phyloP scores from a whole-genome alignment of 2,329 filamentous ascomycete genomes.

The Colletotrichum sojae region DNA sequence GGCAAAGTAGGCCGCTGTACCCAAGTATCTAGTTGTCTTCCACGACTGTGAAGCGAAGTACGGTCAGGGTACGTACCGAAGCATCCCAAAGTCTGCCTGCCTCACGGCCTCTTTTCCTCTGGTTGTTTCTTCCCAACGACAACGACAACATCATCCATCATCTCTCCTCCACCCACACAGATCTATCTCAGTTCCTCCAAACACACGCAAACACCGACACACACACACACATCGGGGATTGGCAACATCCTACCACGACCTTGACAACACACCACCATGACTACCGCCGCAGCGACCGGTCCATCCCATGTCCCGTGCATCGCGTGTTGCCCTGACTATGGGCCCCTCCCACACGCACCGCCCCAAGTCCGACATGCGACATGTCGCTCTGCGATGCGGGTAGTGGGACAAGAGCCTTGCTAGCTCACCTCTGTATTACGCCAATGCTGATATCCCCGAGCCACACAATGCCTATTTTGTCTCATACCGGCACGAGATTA shows the following conservation, averaged over 20 bases:
- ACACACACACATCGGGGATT: conserved; percentile 8
- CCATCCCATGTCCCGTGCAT: conserved; percentile 14
- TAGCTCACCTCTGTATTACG: background rate
- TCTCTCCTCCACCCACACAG: conserved; percentile 2
- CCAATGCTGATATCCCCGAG: conserved; percentile 15
- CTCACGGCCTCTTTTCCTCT: background rate
- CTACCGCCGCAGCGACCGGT: conserved; percentile 8
- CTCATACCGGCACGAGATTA: background rate
- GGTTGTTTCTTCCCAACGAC: conserved; percentile 13
- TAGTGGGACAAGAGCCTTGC: background rate
- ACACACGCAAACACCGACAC: conserved; percentile 3
- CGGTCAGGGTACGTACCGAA: background rate
- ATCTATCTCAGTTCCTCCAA: background rate
- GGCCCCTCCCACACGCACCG: background rate
- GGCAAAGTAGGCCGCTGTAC: background rate
- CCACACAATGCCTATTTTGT: background rate
- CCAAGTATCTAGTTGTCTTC: background rate
- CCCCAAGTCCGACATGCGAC: background rate
- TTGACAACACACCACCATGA: conserved; percentile 21
- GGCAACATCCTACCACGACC: background rate
- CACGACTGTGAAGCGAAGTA: background rate
- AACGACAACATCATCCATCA: conserved; percentile 3
- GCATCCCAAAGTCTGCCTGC: background rate
- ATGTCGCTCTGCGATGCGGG: background rate
- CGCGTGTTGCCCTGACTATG: conserved; percentile 9